Conservation (phyloP, 495 filamentous ascomycete genomes). For the Podospora didyma region DNA sequence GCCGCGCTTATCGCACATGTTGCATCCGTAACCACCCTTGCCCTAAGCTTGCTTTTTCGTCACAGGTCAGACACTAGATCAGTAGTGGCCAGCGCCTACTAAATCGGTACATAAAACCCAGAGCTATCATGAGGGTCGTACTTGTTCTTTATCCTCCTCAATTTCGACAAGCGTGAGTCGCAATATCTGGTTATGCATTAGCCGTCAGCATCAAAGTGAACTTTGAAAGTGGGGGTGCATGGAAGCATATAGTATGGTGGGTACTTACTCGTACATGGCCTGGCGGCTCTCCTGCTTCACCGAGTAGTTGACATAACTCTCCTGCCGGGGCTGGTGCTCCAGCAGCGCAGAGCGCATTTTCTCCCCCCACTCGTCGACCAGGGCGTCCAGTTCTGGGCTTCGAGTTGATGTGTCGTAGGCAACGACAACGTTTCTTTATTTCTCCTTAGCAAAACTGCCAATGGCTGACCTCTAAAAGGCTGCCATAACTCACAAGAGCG, state of each 20-base stretch:
- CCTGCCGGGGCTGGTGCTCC: background rate
- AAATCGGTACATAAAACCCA: slow-evolving; percentile 46
- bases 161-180: slow-evolving; percentile 40
- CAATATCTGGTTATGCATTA: slow-evolving; percentile 43
- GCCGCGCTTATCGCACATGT: too few relatives aligned
- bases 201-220: background rate
- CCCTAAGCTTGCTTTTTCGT: too few relatives aligned
- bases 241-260: background rate
- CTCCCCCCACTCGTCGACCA: slow-evolving; percentile 2
- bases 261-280: slow-evolving; percentile 42
- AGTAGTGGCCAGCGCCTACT: too few relatives aligned
- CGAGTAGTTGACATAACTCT: slow-evolving; percentile 50
- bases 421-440: background rate
- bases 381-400: background rate
- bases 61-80: too few relatives aligned
- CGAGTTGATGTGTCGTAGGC: background rate
- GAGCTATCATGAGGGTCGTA: slow-evolving; percentile 53
- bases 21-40: too few relatives aligned
- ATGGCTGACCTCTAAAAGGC: background rate
- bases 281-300: slow-evolving; percentile 36
- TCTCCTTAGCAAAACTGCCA: background rate
- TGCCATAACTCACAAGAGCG: slow-evolving; percentile 26
- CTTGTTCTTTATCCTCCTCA: slow-evolving; percentile 46
- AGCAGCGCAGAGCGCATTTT: slow-evolving; percentile 4
- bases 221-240: background rate